Percentiles rank a stretch among this genome's conserved stretches.
These are phyloP conservation scores for Ceratonia siliqua DNA, from an alignment of 306 rosid species.

Conservation along the genomic window DNA sequence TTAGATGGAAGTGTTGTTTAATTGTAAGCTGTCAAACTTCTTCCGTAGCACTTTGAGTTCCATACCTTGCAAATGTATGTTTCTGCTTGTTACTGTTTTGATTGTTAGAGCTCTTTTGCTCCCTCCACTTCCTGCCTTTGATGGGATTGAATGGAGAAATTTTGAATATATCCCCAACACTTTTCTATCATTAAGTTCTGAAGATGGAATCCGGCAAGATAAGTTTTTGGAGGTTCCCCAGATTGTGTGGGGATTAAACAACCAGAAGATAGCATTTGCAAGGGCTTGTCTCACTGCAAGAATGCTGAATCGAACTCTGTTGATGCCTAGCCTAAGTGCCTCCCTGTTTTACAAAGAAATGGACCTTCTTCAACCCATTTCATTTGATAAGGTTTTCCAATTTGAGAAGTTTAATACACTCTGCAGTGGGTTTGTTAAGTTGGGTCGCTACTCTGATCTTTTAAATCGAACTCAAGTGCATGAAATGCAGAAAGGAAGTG, in stretches of 20 bases:
- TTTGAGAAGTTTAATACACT: constrained; percentile 66
- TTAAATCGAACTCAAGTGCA: constrained; percentile 46
- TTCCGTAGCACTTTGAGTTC: constrained; percentile 53
- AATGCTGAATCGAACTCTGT: constrained; percentile 77
- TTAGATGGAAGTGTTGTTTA: constrained; percentile 56
- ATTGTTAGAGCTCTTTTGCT: constrained; percentile 57
- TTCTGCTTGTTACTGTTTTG: constrained; percentile 54
- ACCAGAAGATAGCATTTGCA: constrained; percentile 92
- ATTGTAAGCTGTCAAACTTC: constrained; percentile 40
- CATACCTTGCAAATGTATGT: constrained; percentile 57
- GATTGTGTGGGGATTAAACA: constrained; percentile 91
- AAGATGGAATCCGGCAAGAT: constrained; percentile 45
- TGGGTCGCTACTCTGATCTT: constrained; percentile 58
- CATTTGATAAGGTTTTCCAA: constrained; percentile 76
- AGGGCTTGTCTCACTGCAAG: constrained; percentile 88
- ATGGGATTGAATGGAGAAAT: constrained; percentile 47
- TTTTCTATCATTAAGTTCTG: constrained; percentile 35
- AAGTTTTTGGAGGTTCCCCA: constrained; percentile 86
- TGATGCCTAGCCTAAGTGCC: constrained; percentile 95
- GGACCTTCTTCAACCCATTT: constrained; percentile 71
- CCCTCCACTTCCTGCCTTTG: constrained; percentile 47
- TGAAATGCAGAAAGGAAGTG: constrained; percentile 85
- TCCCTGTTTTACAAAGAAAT: constrained; percentile 86
- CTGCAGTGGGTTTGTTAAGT: constrained; percentile 60
- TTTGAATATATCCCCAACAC: constrained; percentile 39